Conservation (phyloP, 495 filamentous ascomycete species). For the Penicillium tannophilum region DNA sequence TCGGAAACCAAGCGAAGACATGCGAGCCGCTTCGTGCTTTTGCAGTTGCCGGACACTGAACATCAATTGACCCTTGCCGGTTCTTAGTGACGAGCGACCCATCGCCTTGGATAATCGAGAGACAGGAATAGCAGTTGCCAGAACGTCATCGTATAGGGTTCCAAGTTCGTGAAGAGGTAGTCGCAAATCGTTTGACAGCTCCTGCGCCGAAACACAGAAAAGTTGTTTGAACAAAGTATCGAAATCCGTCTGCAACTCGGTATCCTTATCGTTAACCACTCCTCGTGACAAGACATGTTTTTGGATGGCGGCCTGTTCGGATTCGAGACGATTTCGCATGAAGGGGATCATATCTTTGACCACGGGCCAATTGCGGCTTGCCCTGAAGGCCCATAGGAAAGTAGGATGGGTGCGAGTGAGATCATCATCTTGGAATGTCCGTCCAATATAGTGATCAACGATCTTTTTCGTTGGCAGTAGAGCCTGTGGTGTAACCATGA, state of each 20-base stretch:
- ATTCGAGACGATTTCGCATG: conserved; percentile 63
- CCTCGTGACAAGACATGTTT: conserved; percentile 46
- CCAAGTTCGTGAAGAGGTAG: conserved; percentile 65
- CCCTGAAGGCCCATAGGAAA: conserved; percentile 86
- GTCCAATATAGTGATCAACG: conserved; percentile 74
- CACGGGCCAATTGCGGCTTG: conserved; percentile 72
- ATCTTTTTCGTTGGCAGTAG: conserved; percentile 80
- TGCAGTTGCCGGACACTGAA: conserved; percentile 74
- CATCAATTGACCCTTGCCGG: conserved; percentile 73
- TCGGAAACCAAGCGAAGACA: conserved; percentile 73
- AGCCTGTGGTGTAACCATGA: conserved; percentile 81
- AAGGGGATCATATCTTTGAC: conserved; percentile 67
- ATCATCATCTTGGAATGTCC: conserved; percentile 68
- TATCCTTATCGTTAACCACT: conserved; percentile 38
- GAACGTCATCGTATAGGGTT: conserved; percentile 75
- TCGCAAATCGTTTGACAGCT: conserved; percentile 67
- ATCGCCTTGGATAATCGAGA: conserved; percentile 40
- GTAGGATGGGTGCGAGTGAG: conserved; percentile 77
- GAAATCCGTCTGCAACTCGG: conserved; percentile 58
- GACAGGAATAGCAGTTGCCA: conserved; percentile 59
- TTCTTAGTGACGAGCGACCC: conserved; percentile 36
- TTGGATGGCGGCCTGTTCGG: conserved; percentile 31
- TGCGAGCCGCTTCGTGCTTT: conserved; percentile 55
- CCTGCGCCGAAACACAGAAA: conserved; percentile 78
- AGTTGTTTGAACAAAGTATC: conserved; percentile 80